Conservation (phyloP, 192 early-diverging fungal species). For the Rhizoclosmatium globosum region DNA sequence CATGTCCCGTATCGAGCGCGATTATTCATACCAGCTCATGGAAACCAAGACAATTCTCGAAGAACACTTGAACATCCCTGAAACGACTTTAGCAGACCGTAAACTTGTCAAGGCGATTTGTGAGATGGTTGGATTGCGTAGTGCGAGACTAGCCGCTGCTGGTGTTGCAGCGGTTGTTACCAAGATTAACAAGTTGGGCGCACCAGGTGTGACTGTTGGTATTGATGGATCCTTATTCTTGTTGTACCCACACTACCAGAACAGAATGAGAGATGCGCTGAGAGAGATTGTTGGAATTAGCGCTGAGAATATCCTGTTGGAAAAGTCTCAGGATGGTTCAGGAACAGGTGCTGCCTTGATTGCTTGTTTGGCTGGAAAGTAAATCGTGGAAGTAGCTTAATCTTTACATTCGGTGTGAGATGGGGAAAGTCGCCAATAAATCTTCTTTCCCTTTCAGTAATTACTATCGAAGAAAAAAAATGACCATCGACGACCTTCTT, state of each 20-base stretch:
- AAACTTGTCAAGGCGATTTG: conserved; percentile 75
- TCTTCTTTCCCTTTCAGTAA: too few species aligned
- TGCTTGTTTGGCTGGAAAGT: conserved; percentile 18
- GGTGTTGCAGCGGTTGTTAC: conserved; percentile 72
- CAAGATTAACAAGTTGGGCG: conserved; percentile 61
- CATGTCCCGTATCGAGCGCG: conserved; percentile 68
- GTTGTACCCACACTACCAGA: conserved; percentile 82
- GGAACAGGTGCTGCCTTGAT: conserved; percentile 41
- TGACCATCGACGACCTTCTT: too few species aligned
- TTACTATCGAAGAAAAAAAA: too few species aligned
- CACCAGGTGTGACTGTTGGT: conserved; percentile 72
- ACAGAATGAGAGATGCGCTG: conserved; percentile 76
- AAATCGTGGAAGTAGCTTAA: too few species aligned
- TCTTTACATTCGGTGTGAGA: too few species aligned
- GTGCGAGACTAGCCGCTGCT: conserved; percentile 78
- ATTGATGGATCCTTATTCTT: conserved; percentile 92
- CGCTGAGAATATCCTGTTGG: conserved; percentile 71
- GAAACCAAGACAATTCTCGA: conserved; percentile 65
- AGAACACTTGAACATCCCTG: conserved; percentile 67
- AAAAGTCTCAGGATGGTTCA: conserved; percentile 53
- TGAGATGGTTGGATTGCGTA: conserved; percentile 78
- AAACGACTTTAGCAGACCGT: conserved; percentile 70
- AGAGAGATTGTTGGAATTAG: conserved; percentile 75
- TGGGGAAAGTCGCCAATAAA: too few species aligned
- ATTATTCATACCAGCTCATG: conserved; percentile 67